A percentile compares a stretch with the other conserved stretches of the same genome.
Evolutionary conservation across 345 rosid species (phyloP).

Genomic region (Barbarea vulgaris): DNA sequence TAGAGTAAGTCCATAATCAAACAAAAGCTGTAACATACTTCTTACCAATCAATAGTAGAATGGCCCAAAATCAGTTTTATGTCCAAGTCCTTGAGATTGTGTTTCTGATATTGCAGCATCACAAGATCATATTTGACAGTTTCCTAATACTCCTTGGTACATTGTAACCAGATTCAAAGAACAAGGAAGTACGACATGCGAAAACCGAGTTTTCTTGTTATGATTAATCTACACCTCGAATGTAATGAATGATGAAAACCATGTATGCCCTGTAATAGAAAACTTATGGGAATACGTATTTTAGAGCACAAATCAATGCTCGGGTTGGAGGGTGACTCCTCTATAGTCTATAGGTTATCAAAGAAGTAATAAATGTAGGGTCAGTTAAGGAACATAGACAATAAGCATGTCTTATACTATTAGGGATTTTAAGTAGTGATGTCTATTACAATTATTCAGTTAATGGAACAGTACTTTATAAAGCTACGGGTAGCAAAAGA

Average conservation of each 20-base stretch:
- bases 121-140: slow-evolving; percentile 26
- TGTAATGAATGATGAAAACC: slow-evolving; percentile 23
- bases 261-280: slow-evolving; percentile 32
- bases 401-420: slow-evolving; percentile 33
- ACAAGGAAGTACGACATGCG: neutral
- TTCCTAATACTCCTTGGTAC: slow-evolving; percentile 35
- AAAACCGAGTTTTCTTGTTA: slow-evolving; percentile 26
- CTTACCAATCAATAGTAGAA: slow-evolving; percentile 6
- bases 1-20: slow-evolving; percentile 6
- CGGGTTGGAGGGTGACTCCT: slow-evolving; percentile 4
- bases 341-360: slow-evolving; percentile 16
- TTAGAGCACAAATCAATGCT: slow-evolving; percentile 31
- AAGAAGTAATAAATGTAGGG: slow-evolving; percentile 39
- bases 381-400: slow-evolving; percentile 27
- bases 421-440: slow-evolving; percentile 30
- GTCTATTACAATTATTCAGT: slow-evolving; percentile 27
- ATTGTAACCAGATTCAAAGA: slow-evolving; percentile 26
- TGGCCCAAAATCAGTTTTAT: slow-evolving; percentile 12
- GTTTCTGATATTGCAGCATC: slow-evolving; percentile 39
- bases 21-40: slow-evolving; percentile 6
- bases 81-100: slow-evolving; percentile 33
- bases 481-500: slow-evolving; percentile 39
- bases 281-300: slow-evolving; percentile 29
- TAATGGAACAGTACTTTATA: slow-evolving; percentile 32
- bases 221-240: slow-evolving; percentile 32